These are phyloP conservation scores for Suillus paluster DNA, from an alignment of 768 basidiomycete genomes.

Conservation along the genomic window DNA sequence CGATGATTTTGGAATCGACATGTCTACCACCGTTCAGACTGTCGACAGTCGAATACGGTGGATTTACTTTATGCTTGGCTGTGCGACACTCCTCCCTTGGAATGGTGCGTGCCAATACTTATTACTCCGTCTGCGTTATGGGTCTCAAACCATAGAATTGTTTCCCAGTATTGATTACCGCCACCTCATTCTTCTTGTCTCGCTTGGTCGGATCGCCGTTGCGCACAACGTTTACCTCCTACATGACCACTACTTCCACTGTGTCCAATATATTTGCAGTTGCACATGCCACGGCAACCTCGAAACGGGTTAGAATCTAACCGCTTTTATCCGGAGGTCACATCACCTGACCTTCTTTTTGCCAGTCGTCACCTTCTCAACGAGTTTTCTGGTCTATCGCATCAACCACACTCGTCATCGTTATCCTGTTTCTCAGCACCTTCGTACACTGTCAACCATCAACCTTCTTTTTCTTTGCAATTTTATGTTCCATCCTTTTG, in stretches of 20 bases:
- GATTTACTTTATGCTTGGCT: conserved; percentile 79
- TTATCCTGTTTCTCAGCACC: conserved; percentile 68
- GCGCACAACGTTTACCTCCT: conserved; percentile 66
- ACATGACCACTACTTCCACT: conserved; percentile 65
- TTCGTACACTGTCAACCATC: conserved; percentile 56
- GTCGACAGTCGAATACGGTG: conserved; percentile 54
- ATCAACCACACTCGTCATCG: conserved; percentile 34
- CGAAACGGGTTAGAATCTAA: conserved; percentile 58
- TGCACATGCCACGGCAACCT: conserved; percentile 72
- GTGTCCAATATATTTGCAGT: conserved; percentile 69
- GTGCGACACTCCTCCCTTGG: conserved; percentile 87
- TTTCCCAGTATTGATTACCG: conserved; percentile 78
- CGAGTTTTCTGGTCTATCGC: conserved; percentile 49
- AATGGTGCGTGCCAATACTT: conserved; percentile 63
- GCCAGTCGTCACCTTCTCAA: conserved; percentile 64
- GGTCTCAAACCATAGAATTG: conserved; percentile 6
- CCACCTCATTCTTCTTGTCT: conserved; percentile 79
- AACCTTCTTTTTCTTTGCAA: conserved; percentile 66
- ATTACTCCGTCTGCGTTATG: not conserved
- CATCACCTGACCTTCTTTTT: conserved; percentile 10
- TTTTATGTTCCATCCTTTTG: conserved; percentile 62
- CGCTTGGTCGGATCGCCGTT: conserved; percentile 67
- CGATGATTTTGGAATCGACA: conserved; percentile 30
- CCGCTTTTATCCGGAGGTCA: not conserved
- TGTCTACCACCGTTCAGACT: conserved; percentile 13